These are phyloP conservation scores for Imleria badia DNA, from an alignment of 768 basidiomycete genomes.

Conservation along the genomic window DNA sequence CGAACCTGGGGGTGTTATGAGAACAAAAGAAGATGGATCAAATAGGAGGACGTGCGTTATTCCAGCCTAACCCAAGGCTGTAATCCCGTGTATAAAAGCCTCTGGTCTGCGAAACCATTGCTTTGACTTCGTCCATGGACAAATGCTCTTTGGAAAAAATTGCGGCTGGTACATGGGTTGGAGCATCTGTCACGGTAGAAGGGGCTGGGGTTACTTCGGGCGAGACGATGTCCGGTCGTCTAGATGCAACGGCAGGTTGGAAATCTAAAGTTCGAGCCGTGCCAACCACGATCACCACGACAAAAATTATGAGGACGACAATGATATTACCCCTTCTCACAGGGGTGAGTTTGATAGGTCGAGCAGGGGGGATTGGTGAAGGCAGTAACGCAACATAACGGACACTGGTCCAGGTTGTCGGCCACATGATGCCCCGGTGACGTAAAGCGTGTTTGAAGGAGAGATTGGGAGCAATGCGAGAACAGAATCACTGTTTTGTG, in stretches of 20 bases:
- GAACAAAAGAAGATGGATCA: background rate
- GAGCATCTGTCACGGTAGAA: background rate
- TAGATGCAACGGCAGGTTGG: slow-evolving; percentile 3
- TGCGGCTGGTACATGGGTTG: background rate
- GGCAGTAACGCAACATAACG: slow-evolving; percentile 17
- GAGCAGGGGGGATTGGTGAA: background rate
- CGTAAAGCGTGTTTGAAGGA: background rate
- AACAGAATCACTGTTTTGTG: background rate
- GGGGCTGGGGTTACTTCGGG: background rate
- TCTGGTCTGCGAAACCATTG: slow-evolving; percentile 37
- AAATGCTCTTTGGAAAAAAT: slow-evolving; percentile 17
- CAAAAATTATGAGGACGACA: slow-evolving; percentile 1
- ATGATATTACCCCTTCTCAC: slow-evolving; percentile 10
- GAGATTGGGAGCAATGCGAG: background rate
- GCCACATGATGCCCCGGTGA: slow-evolving; percentile 15
- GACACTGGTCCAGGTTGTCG: background rate
- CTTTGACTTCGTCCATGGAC: slow-evolving; percentile 31
- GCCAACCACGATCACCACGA: slow-evolving; percentile 8
- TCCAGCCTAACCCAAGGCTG: slow-evolving; percentile 47
- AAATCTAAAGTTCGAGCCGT: slow-evolving; percentile 12
- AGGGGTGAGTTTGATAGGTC: slow-evolving; percentile 3
- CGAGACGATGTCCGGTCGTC: background rate
- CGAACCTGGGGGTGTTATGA: slow-evolving; percentile 33
- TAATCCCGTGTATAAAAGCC: slow-evolving; percentile 44
- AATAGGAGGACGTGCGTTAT: slow-evolving; percentile 33